Evolutionary conservation across 2,329 filamentous ascomycete genomes (phyloP), one percentile per base, ranked within the genome.

Genomic region (Clarireedia paspali): DNA sequence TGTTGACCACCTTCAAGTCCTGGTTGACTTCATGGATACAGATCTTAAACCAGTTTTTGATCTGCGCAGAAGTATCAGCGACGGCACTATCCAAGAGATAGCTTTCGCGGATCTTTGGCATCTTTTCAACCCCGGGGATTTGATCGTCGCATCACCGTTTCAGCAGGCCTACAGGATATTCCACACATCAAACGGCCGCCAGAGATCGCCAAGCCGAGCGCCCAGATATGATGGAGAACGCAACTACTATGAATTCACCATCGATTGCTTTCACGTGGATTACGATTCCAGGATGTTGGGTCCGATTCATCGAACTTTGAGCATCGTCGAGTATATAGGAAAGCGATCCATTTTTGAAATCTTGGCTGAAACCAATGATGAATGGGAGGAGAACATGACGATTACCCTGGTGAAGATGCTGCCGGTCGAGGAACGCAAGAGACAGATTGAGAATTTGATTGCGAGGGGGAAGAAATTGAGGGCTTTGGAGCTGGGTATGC

Each of bases 21-120:
- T 55, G 4, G n/a, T 48, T 3, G 24, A 55, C 17, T 55, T 57
- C 24, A 50, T 57, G 23, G 30, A 55, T 5, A 7, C 6, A 7
- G 56, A 55, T n/a, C 51, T 57, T n/a, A 55, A 50, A 4, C 20
- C 47, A 23, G 38, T 57, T 3, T 50, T 57, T 12, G 34, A 51
- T 3, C 40, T 57, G 2, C 56, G 51, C 20, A 10, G 23, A 44
- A 15, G 38, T 2, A 36, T 51, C 23, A 17, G 23, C 14, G 39
- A 40, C 0, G 36, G 26, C 3, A 15, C 9, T 15, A 4, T 57
- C 2, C 50, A 14, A n/a, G 47, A 50, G 6, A 57, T 57, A 14
- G 40, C 40, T 0, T 57, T 51, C 15, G 30, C 26, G 1, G 56
- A 55, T 47, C 47, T 57, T 9, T 57, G 56, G 56, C 47, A 55